Base-by-base conservation (phyloP, 1,284 basidiomycete species). In the Trametes sp. region DNA sequence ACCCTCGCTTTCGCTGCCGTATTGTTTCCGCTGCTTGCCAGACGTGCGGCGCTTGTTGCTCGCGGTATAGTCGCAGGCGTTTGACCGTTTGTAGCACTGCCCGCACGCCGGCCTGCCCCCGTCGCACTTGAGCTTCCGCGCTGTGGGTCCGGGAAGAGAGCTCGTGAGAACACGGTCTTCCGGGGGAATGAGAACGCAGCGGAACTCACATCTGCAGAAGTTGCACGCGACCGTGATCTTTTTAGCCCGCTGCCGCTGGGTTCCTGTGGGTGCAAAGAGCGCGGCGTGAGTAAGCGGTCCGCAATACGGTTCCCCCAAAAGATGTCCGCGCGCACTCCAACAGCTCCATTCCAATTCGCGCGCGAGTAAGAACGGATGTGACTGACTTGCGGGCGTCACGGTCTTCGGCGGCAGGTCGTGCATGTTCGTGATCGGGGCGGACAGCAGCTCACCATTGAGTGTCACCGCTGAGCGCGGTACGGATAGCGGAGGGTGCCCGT, bases 191-290 rank as follows among this genome's bases (percentile, higher is more conserved):
- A 45, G 53, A 54, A 63, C 45, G 54, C 49, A 54, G 36, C 38
- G 35, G 51, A 29, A 81, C 90, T 78, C 74, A 93, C 90, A 93
- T 65, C 90, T 87, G 78, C 90, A 93, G 76, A 93, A 93, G 75
- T 93, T 92, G 79, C 90, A 93, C 52, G 90, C 90, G 54, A 93
- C 90, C 21, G 88, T 91, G 60, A 92, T 93, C 77, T 93, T 93
- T 80, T 92, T 92, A 49, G 86, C 82, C 57, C 89, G 82, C 67
- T 83, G 82, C 69, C 75, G 73, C 63, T 74, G 74, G n/a, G 73
- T 73, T 84, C 87, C 70, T 82, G 67, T 57, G 63, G 44, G 63
- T 21, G 42, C n/a, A 21, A 19, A 45, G 44, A 31, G 51, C 21
- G 33, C 28, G 49, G 54, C 42, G 61, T 70, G 31, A 72, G 68